Conservation (phyloP, 2,329 filamentous ascomycete genomes). For the Fusarium mexicanum region DNA sequence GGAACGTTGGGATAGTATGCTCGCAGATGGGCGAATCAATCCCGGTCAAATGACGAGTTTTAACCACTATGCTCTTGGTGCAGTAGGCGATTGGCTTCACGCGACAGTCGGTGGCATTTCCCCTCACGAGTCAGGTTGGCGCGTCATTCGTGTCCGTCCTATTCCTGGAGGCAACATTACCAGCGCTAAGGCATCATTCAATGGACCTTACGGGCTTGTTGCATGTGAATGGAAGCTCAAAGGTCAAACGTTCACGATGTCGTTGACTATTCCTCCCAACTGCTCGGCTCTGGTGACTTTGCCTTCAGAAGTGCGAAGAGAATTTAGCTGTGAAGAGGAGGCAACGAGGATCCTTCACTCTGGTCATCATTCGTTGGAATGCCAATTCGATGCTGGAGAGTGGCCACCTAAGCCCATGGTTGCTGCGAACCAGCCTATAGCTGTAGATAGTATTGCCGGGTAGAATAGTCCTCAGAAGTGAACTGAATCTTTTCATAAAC, state of each 20-base stretch:
- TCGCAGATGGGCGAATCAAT: neutral
- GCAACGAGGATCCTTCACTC: neutral
- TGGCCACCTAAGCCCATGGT: conserved; percentile 14
- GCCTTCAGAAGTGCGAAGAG: neutral
- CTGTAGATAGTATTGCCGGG: neutral
- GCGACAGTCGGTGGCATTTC: too few species aligned
- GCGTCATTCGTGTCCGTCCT: neutral
- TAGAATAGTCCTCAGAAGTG: neutral
- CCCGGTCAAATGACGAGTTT: neutral
- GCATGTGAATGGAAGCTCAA: neutral
- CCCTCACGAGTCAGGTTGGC: neutral
- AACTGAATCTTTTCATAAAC: neutral
- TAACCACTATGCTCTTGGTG: neutral
- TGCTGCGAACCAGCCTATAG: neutral
- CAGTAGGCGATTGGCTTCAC: neutral
- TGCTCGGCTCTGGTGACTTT: neutral
- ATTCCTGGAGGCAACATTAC: neutral
- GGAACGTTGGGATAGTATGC: neutral
- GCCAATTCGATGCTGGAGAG: neutral
- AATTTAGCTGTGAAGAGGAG: neutral
- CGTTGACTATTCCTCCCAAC: neutral
- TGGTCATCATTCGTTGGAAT: neutral
- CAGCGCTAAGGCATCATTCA: neutral
- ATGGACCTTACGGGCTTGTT: neutral
- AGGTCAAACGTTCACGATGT: neutral